Conservation (phyloP, 2,329 filamentous ascomycete genomes). For the Neonectria coccinea region DNA sequence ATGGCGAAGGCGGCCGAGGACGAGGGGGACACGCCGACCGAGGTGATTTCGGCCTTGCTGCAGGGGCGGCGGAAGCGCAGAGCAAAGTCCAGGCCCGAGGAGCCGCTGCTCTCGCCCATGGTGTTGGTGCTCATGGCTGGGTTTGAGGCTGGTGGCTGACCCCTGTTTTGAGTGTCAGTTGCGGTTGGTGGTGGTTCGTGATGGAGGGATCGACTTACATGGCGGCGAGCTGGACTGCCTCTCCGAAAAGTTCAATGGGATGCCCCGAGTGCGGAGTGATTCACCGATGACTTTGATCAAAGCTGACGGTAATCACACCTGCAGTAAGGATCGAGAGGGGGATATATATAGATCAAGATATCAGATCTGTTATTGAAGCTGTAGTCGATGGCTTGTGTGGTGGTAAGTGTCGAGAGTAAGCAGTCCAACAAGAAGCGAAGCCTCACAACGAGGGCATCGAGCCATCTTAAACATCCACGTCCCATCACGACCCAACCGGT, state of each 20-base stretch:
- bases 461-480: constrained; percentile 30
- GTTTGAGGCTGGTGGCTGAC: constrained; percentile 27
- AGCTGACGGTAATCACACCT: neutral
- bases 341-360: neutral
- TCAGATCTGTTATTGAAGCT: neutral
- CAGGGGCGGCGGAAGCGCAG: constrained; percentile 46
- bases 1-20: constrained; percentile 47
- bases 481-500: constrained; percentile 9
- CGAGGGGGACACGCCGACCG: constrained; percentile 47
- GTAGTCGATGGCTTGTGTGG: neutral
- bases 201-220: constrained; percentile 35
- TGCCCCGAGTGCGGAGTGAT: neutral
- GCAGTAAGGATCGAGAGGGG: neutral
- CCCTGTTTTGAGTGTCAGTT: constrained; percentile 32
- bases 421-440: neutral
- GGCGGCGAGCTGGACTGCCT: neutral
- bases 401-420: neutral
- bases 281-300: neutral
- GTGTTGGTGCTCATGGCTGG: neutral
- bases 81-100: constrained; percentile 37
- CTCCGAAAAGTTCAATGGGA: constrained; percentile 1
- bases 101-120: neutral
- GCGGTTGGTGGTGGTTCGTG: neutral
- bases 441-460: neutral
- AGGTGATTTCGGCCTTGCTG: constrained; percentile 49